These are phyloP conservation scores for Talaromyces stipitatus DNA, from an alignment of 495 filamentous ascomycete genomes.

Conservation along the genomic window DNA sequence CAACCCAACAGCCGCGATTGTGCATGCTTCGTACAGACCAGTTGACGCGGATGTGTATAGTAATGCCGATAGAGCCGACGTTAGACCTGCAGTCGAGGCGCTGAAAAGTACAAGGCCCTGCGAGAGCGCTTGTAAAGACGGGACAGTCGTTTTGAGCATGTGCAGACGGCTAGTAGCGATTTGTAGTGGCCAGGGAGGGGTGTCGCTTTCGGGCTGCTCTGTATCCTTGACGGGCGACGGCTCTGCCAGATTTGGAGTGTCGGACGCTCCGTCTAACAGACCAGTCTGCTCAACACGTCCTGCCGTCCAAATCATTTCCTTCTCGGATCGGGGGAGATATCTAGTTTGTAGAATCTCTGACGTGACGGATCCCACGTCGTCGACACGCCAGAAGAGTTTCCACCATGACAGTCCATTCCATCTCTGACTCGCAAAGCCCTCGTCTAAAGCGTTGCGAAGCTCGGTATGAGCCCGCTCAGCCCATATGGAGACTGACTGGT, in stretches of 20 bases:
- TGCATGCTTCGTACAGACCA: slow-evolving; percentile 65
- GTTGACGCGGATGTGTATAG: slow-evolving; percentile 56
- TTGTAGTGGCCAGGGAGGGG: slow-evolving; percentile 39
- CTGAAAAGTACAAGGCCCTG: slow-evolving; percentile 71
- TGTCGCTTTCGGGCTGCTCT: slow-evolving; percentile 26
- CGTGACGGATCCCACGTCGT: slow-evolving; percentile 78
- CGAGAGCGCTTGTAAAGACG: slow-evolving; percentile 69
- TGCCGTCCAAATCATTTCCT: slow-evolving; percentile 67
- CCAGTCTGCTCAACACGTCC: slow-evolving; percentile 72
- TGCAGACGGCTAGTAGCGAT: slow-evolving; percentile 37
- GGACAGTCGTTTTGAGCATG: slow-evolving; percentile 57
- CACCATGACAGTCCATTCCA: slow-evolving; percentile 85
- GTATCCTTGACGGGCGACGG: neutral
- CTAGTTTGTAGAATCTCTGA: slow-evolving; percentile 63
- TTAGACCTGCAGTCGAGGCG: slow-evolving; percentile 55
- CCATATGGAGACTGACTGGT: slow-evolving; percentile 56
- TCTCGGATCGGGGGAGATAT: slow-evolving; percentile 72
- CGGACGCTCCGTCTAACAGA: slow-evolving; percentile 18
- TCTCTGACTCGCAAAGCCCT: slow-evolving; percentile 56
- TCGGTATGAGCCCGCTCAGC: slow-evolving; percentile 75
- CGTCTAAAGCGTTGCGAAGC: slow-evolving; percentile 66
- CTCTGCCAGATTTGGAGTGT: neutral
- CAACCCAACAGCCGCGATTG: slow-evolving; percentile 69
- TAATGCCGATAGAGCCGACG: slow-evolving; percentile 57
- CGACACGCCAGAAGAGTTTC: slow-evolving; percentile 90